A percentile compares a stretch with the other conserved stretches of the same genome.
Conservation (phyloP, 352 stramenopile species). For the Phytopythium boreale region DNA sequence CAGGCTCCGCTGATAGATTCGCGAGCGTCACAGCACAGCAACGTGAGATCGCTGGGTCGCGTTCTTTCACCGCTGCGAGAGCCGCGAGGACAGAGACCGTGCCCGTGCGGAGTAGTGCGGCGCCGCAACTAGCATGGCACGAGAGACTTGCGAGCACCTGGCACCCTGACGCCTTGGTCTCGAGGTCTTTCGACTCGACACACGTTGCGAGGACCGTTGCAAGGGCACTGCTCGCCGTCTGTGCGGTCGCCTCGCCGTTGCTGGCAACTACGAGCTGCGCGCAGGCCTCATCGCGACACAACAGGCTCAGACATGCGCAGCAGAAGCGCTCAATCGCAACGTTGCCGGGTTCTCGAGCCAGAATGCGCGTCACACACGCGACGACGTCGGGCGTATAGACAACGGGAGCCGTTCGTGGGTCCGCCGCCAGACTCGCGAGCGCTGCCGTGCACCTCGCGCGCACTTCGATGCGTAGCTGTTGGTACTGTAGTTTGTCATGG, state of each 20-base stretch:
- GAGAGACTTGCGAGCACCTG: slow-evolving; percentile 75
- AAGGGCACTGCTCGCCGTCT: slow-evolving; percentile 11
- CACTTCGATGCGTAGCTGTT: slow-evolving; percentile 37
- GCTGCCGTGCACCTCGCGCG: slow-evolving; percentile 59
- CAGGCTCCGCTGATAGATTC: slow-evolving; percentile 53
- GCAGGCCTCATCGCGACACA: slow-evolving; percentile 69
- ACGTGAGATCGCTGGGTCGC: slow-evolving; percentile 41
- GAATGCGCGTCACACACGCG: slow-evolving; percentile 45
- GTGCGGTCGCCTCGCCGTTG: background rate
- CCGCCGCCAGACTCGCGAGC: slow-evolving; percentile 55
- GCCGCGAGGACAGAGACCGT: slow-evolving; percentile 56
- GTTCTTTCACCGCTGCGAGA: slow-evolving; percentile 47
- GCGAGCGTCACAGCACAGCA: slow-evolving; percentile 70
- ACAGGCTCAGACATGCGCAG: slow-evolving; percentile 64
- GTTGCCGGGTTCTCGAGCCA: slow-evolving; percentile 45
- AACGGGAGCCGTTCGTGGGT: slow-evolving; percentile 26
- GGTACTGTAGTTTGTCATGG: slow-evolving; percentile 1
- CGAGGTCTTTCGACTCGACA: slow-evolving; percentile 50
- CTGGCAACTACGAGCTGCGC: slow-evolving; percentile 43
- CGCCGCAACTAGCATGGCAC: slow-evolving; percentile 59
- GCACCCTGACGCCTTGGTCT: slow-evolving; percentile 73
- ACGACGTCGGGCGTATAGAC: slow-evolving; percentile 57
- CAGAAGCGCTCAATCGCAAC: slow-evolving; percentile 68
- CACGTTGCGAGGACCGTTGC: slow-evolving; percentile 60
- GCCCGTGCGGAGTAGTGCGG: slow-evolving; percentile 43